These are phyloP conservation scores for Macadamia integrifolia DNA, from an alignment of 164 flowering plant genomes.

Conservation along the genomic window DNA sequence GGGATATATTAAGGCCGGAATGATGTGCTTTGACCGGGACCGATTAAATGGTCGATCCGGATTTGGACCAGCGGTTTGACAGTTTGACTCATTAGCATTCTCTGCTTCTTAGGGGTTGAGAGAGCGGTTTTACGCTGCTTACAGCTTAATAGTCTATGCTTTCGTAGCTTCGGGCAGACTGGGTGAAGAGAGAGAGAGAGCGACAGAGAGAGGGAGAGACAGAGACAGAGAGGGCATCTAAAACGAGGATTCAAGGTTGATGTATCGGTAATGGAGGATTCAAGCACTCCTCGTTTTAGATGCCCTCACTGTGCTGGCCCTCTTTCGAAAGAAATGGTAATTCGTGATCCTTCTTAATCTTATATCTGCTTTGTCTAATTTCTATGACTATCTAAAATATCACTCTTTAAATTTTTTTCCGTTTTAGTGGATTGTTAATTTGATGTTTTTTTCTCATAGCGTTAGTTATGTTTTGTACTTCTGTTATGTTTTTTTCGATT, in stretches of 20 bases:
- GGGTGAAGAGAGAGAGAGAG: too few relatives aligned
- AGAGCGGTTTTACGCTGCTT: too few relatives aligned
- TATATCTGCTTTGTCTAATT: not conserved
- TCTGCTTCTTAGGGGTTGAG: too few relatives aligned
- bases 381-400: not conserved
- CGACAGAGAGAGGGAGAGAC: too few relatives aligned
- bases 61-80: too few relatives aligned
- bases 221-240: too few relatives aligned
- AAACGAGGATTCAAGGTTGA: not conserved
- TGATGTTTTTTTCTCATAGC: not conserved
- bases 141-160: too few relatives aligned
- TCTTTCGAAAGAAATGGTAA: constrained; percentile 71
- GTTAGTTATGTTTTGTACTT: not conserved
- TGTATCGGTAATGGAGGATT: constrained; percentile 16
- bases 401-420: not conserved
- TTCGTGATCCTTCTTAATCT: not conserved
- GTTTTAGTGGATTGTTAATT: not conserved
- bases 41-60: too few relatives aligned
- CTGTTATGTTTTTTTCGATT: not conserved
- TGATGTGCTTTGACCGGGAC: too few relatives aligned
- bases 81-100: too few relatives aligned
- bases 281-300: constrained; percentile 16
- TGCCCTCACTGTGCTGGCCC: constrained; percentile 95
- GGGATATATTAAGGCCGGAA: too few relatives aligned
- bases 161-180: too few relatives aligned